Evolutionary conservation across 768 basidiomycete genomes (phyloP).

Genomic region (Strobilomyces echinocephalus): DNA sequence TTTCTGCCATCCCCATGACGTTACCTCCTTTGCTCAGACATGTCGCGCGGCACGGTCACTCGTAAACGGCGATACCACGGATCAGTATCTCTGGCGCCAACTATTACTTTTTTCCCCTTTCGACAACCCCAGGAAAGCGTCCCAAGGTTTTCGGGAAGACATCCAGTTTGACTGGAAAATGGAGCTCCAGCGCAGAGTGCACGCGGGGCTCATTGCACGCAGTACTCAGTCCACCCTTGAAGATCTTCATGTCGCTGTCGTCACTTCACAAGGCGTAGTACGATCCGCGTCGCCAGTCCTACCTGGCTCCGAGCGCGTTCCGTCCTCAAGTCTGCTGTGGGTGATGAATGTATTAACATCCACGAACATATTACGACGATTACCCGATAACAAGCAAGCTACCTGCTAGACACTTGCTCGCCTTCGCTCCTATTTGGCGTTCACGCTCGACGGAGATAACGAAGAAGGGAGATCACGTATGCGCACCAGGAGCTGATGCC

Average conservation of each 20-base stretch:
- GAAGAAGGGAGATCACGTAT: constrained; percentile 24
- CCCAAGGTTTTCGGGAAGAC: constrained; percentile 10
- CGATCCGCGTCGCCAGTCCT: constrained; percentile 31
- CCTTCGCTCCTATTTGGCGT: constrained; percentile 46
- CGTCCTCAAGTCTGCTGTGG: constrained; percentile 45
- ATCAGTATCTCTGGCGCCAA: constrained; percentile 65
- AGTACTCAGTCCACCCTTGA: constrained; percentile 14
- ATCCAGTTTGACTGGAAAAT: constrained; percentile 31
- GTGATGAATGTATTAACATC: constrained; percentile 38
- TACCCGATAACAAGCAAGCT: constrained; percentile 2
- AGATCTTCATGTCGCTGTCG: constrained; percentile 34
- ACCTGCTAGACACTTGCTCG: constrained; percentile 36
- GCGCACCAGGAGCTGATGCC: constrained; percentile 48
- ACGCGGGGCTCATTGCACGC: constrained; percentile 34
- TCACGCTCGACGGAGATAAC: constrained; percentile 36
- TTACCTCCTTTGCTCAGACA: constrained; percentile 55
- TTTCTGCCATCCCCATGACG: constrained; percentile 52
- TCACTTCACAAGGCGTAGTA: constrained; percentile 40
- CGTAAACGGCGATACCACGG: constrained; percentile 41
- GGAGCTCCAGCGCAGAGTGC: constrained; percentile 39
- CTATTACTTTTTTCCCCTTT: constrained; percentile 56
- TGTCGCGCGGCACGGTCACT: constrained; percentile 45
- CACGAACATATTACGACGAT: constrained; percentile 34
- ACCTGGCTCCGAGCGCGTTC: constrained; percentile 16
- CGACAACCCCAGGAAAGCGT: constrained; percentile 55